Base-by-base conservation (phyloP, 2,329 filamentous ascomycete species). In the Lasiodiplodia citricola region DNA sequence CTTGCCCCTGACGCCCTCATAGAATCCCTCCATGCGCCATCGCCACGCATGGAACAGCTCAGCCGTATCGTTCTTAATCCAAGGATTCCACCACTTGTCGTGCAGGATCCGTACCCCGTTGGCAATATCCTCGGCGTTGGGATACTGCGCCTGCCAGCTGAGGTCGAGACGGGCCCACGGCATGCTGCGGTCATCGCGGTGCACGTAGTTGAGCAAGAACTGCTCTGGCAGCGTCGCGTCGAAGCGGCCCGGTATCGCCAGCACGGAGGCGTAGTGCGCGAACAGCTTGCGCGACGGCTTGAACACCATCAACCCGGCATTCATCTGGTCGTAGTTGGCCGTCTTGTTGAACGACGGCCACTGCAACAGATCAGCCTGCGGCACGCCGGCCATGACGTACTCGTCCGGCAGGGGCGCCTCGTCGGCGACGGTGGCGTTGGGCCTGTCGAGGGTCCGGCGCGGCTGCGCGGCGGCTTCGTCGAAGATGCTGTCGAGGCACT, bases 141-240 rank as follows among this genome's bases (percentile, higher is more conserved):
- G 79, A 75, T 77, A 81, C 57, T 80, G 78, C 18, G 79, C 78
- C 68, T 80, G 80, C 79, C 79, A 82, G 2, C 74, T 75, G 68
- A 79, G 76, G 72, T 77, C 77, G 25, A 81, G 67, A 63, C 75
- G 76, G 67, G 74, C 75, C 80, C 79, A 82, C 1, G 80, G 80
- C 80, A 82, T 81, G 21, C 78, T 78, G 0, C 80, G 79, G 2
- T 78, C 77, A 13, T 72, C 70, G 2, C 78, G 71, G 69, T 82
- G 79, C 38, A 79, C 80, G 60, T 82, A 80, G 57, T 82, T 82
- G 55, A 81, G 69, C 63, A 82, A 66, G 69, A 78, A 77, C 74
- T 82, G 79, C 72, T 82, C 80, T 23, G 76, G 76, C 31, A 78
- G 76, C 1, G 70, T 65, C 1, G 76, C 73, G 16, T 77, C 72